Evolutionary conservation across 306 rosid genomes (phyloP).

Genomic region (Sechiopsis laciniata): DNA sequence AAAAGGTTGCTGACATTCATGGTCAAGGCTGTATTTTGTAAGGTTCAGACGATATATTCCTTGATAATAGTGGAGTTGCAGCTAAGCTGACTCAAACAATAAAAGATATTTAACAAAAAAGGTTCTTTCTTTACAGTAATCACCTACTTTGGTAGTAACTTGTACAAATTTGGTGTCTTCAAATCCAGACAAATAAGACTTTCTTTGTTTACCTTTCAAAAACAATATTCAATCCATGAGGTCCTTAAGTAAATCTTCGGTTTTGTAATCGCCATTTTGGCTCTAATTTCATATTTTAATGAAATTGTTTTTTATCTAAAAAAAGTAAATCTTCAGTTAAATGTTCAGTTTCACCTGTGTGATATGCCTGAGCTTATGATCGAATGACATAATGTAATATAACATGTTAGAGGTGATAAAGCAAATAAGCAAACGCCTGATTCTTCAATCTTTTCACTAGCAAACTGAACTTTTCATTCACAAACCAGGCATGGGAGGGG

Average conservation of each 20-base stretch:
- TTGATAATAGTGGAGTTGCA: too few species aligned
- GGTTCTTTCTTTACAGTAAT: too few species aligned
- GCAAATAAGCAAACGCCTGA: not conserved
- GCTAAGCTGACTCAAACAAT: too few species aligned
- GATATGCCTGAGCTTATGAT: not conserved
- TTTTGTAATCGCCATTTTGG: too few species aligned
- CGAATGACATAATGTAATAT: not conserved
- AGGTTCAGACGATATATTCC: too few species aligned
- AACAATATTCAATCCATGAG: too few species aligned
- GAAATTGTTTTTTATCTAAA: too few species aligned
- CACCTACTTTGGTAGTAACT: not conserved
- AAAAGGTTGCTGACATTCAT: too few species aligned
- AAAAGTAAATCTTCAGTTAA: not conserved
- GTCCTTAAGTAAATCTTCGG: not conserved
- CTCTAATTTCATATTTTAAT: too few species aligned
- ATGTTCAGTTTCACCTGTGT: not conserved
- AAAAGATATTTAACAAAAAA: too few species aligned
- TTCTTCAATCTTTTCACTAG: not conserved
- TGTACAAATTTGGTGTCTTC: not conserved
- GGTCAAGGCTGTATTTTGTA: too few species aligned
- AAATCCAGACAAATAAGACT: not conserved
- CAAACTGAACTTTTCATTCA: constrained; percentile 23
- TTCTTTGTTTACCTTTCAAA: not conserved
- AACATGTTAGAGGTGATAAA: not conserved
- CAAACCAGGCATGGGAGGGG: constrained; percentile 9